Evolutionary conservation across 352 stramenopile genomes (phyloP).

Genomic region (Pythium pyrilobum): DNA sequence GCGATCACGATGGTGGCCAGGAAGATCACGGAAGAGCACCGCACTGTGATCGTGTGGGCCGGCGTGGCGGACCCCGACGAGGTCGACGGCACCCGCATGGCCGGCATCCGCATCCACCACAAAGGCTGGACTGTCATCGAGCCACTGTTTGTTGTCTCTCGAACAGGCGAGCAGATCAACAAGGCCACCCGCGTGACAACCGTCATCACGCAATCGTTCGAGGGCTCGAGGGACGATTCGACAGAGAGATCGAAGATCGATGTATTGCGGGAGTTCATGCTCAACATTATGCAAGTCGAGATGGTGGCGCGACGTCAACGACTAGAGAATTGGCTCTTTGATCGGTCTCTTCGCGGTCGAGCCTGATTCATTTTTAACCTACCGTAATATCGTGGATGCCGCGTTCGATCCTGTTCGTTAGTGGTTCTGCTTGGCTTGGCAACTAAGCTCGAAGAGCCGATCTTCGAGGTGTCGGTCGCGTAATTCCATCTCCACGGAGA

Average conservation of each 20-base stretch:
- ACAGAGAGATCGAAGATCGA: background rate
- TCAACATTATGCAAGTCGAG: background rate
- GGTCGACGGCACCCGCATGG: background rate
- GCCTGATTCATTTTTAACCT: background rate
- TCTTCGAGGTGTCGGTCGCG: background rate
- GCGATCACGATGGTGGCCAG: background rate
- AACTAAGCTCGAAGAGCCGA: background rate
- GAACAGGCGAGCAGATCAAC: background rate
- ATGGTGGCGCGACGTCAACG: background rate
- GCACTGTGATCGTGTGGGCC: conserved; percentile 7
- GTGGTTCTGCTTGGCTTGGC: background rate
- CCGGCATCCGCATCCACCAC: conserved; percentile 5
- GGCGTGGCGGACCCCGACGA: background rate
- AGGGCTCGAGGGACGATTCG: too few relatives aligned
- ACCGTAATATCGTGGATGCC: too few relatives aligned
- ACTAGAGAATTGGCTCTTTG: conserved; percentile 5
- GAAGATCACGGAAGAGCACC: background rate
- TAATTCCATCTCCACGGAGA: background rate
- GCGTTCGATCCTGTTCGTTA: too few relatives aligned
- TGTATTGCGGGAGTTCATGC: background rate
- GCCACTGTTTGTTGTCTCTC: background rate
- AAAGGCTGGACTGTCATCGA: conserved; percentile 2
- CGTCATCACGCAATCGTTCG: too few relatives aligned
- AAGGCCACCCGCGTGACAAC: background rate
- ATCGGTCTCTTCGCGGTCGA: too few relatives aligned